Evolutionary conservation across 225 moss, liverwort and hornwort genomes (phyloP), one percentile per base, ranked within the genome.

Genomic region (Polytrichum formosum): DNA sequence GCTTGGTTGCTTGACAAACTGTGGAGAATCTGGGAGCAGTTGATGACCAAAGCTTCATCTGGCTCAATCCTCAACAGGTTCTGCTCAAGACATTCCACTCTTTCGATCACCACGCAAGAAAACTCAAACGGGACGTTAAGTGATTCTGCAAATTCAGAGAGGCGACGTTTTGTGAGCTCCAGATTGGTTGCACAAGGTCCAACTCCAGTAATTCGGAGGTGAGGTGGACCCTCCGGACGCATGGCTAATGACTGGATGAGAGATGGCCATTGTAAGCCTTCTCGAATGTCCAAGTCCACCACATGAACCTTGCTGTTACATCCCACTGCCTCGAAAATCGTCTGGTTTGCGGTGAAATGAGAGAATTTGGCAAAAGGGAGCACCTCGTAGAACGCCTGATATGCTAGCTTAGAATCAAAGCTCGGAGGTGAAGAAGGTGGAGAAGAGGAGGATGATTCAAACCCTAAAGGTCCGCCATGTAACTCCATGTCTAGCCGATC

Each of bases 241-340:
- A 86, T 67, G 7, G 93, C 87, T 2, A 93, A 65, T 18, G 93
- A 87, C 22, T 91, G 93, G 18, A 93, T 90, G 68, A 93, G 81
- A 20, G 87, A 86, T 4, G 93, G 93, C 91, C 93, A 93, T 65
- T 93, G 93, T 21, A 91, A 77, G 18, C 93, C 91, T 59, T 93
- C 86, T 70, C 83, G 83, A 19, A 93, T 86, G 71, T 93, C 91
- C 56, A 93, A 75, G 73, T 93, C 91, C 20, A 93, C 74, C 21
- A 93, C 82, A 55, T 93, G 93, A 18, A 93, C 84, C 21, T 75
- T 80, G 6, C 78, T 31, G 67, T 81, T 82, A n/a, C 37, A 46
- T n/a, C 72, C 75, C 31, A 93, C 85, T 6, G 88, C 87, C 56
- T 93, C 93, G 67, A 88, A 83, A 70, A 93, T 93, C 59, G 90